Evolutionary conservation across 345 rosid genomes (phyloP).

Genomic region (Brassica nigra): DNA sequence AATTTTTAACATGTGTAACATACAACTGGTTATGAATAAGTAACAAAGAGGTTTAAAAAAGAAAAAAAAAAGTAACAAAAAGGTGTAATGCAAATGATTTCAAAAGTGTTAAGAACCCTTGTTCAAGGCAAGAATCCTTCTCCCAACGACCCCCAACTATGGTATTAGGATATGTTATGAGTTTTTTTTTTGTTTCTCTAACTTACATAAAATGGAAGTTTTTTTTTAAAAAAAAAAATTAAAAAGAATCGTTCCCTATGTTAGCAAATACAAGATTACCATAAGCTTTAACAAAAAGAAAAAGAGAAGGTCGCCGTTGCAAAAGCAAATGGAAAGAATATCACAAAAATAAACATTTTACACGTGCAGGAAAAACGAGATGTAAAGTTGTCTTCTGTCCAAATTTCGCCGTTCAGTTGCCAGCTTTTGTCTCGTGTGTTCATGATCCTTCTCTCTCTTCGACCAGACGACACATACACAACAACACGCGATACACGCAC

Average conservation of each 20-base stretch:
- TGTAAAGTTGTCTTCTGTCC: constrained; percentile 22
- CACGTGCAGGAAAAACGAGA: constrained; percentile 10
- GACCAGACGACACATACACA: constrained; percentile 11
- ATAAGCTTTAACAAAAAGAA: not conserved
- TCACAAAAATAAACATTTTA: not conserved
- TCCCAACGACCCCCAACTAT: not conserved
- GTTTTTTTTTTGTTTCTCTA: not conserved
- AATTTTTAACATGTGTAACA: not conserved
- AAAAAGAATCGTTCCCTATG: not conserved
- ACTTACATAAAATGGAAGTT: not conserved
- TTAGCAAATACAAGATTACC: not conserved
- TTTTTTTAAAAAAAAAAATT: not conserved
- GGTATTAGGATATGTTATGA: not conserved
- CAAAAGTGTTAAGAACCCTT: constrained; percentile 1
- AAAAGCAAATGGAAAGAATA: not conserved
- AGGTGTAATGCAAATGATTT: not conserved
- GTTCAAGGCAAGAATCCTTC: constrained; percentile 5
- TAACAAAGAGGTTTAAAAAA: too few species aligned
- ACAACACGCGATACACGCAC: constrained; percentile 30
- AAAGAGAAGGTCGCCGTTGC: not conserved
- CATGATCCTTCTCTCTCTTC: constrained; percentile 9
- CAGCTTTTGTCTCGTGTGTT: constrained; percentile 3
- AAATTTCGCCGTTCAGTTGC: not conserved
- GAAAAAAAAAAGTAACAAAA: not conserved
- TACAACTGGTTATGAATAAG: not conserved